These are phyloP conservation scores for Ceratobasidium sp. DNA, from an alignment of 1,284 basidiomycete genomes.

Conservation along the genomic window DNA sequence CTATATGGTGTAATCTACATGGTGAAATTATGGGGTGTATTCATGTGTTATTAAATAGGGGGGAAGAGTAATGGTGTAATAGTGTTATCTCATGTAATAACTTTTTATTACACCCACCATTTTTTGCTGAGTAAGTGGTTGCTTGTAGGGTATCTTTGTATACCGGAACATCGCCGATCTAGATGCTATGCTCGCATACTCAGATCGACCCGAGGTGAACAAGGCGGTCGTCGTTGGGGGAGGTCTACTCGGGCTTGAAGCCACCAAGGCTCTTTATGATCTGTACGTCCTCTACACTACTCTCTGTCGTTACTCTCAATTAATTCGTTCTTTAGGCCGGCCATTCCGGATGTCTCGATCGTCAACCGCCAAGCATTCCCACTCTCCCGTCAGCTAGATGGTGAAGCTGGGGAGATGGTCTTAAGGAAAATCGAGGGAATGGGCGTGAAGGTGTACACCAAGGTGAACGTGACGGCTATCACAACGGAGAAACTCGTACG, in stretches of 20 bases:
- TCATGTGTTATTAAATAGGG: no score
- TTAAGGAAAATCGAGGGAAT: conserved; percentile 75
- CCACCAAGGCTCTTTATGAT: conserved; percentile 80
- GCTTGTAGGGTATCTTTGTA: conserved; percentile 71
- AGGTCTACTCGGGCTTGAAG: conserved; percentile 80
- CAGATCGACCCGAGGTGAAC: conserved; percentile 63
- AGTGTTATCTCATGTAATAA: no score
- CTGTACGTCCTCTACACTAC: conserved; percentile 59
- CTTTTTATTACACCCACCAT: no score
- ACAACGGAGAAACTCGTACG: conserved; percentile 55
- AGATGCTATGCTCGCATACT: conserved; percentile 72
- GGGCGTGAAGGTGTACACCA: conserved; percentile 73
- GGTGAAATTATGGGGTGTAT: no score
- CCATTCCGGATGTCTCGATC: conserved; percentile 65
- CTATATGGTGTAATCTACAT: no score
- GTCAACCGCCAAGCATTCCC: conserved; percentile 74
- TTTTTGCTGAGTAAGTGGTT: background rate
- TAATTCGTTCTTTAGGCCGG: conserved; percentile 48
- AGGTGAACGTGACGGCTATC: conserved; percentile 65
- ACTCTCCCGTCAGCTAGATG: conserved; percentile 79
- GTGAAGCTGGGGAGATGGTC: conserved; percentile 77
- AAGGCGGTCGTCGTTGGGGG: conserved; percentile 77
- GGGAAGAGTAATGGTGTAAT: no score
- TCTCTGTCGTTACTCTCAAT: background rate
- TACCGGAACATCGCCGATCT: conserved; percentile 81